phyloP scores from a whole-genome alignment of 139 green algal species.

The Coccomyxa sp. region DNA sequence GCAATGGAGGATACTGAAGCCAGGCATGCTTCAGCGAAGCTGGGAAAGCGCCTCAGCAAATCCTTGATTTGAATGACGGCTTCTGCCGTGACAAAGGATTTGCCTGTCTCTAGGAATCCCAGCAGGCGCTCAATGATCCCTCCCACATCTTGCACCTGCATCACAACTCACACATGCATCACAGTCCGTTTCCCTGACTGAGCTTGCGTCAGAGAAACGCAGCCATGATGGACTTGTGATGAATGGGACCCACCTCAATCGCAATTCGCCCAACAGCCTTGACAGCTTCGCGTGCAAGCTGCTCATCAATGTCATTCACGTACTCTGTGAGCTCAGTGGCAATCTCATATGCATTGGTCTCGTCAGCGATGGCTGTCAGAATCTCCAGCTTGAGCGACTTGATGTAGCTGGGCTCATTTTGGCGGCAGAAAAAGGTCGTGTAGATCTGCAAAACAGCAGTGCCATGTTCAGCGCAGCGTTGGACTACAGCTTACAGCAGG shows the following conservation, averaged over 20 bases:
- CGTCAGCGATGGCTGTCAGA: constrained; percentile 74
- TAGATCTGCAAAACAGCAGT: constrained; percentile 49
- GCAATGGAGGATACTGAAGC: constrained; percentile 30
- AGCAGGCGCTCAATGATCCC: constrained; percentile 91
- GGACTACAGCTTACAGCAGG: too few relatives aligned
- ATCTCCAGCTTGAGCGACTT: constrained; percentile 95
- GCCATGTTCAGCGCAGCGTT: background rate
- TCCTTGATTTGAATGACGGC: constrained; percentile 69
- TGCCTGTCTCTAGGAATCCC: constrained; percentile 77
- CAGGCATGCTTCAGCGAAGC: constrained; percentile 52
- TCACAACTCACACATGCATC: background rate
- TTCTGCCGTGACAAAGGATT: constrained; percentile 47
- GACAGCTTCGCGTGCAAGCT: constrained; percentile 70
- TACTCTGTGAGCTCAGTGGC: constrained; percentile 86
- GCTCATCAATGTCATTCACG: constrained; percentile 59
- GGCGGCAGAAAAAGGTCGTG: constrained; percentile 86
- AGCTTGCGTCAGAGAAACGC: background rate
- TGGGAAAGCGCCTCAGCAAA: constrained; percentile 76
- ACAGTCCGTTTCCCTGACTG: background rate
- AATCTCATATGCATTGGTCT: constrained; percentile 88
- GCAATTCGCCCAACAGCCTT: constrained; percentile 63
- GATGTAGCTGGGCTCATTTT: constrained; percentile 88
- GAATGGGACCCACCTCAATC: constrained; percentile 31
- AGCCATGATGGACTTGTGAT: background rate
- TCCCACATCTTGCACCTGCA: constrained; percentile 69